These are phyloP conservation scores for Plantago coronopus DNA, from an alignment of 305 asterid genomes.

Conservation along the genomic window DNA sequence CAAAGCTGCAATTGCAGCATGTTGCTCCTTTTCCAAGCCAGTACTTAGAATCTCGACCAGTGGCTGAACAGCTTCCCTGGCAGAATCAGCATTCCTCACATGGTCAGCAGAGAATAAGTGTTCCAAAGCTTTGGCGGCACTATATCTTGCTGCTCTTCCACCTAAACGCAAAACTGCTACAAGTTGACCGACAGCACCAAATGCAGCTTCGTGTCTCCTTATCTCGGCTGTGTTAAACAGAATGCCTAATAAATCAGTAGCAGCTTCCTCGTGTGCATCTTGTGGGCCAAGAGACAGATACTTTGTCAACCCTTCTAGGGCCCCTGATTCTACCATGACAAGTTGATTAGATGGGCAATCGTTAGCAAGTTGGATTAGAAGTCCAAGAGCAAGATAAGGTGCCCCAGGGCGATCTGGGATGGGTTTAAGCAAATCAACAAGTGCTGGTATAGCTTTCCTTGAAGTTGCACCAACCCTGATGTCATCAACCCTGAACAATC, in stretches of 20 bases:
- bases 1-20: slow-evolving; percentile 97
- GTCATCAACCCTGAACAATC: slow-evolving; percentile 95
- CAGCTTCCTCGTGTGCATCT: slow-evolving; percentile 98
- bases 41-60: slow-evolving; percentile 88
- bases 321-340: slow-evolving; percentile 97
- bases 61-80: slow-evolving; percentile 98
- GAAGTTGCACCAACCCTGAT: slow-evolving; percentile 96
- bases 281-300: slow-evolving; percentile 96
- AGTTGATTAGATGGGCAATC: slow-evolving; percentile 85
- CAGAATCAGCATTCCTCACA: slow-evolving; percentile 94
- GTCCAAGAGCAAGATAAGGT: slow-evolving; percentile 88
- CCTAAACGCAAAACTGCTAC: slow-evolving; percentile 96
- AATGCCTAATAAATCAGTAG: slow-evolving; percentile 91
- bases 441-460: slow-evolving; percentile 92
- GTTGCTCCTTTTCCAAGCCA: slow-evolving; percentile 98
- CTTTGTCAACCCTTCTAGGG: slow-evolving; percentile 91
- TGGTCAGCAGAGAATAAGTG: slow-evolving; percentile 93
- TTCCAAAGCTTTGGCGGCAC: slow-evolving; percentile 99
- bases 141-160: slow-evolving; percentile 95
- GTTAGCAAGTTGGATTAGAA: slow-evolving; percentile 81
- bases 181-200: slow-evolving; percentile 94
- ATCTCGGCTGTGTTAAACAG: slow-evolving; percentile 95
- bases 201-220: slow-evolving; percentile 94
- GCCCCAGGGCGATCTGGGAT: slow-evolving; percentile 99
- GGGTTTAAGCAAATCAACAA: slow-evolving; percentile 98